Conservation (phyloP, 108 stramenopile species). For the Phaeodactylum tricornutum region DNA sequence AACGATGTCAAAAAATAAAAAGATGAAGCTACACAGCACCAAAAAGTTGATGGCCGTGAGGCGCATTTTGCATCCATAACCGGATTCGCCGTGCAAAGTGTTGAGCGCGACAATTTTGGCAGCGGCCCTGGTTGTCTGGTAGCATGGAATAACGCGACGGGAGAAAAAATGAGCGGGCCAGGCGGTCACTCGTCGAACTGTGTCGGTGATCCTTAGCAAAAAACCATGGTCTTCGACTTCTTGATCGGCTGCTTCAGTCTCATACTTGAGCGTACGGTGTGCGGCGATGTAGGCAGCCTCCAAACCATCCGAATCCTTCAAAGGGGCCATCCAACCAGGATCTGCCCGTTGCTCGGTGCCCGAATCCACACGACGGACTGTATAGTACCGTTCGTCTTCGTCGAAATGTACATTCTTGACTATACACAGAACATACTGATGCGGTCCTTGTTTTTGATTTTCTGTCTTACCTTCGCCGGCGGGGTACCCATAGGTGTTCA, state of each 20-base stretch:
- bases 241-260: background rate
- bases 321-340: conserved; percentile 41
- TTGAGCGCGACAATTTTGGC: background rate
- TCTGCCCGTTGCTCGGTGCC: conserved; percentile 41
- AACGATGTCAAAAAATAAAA: conserved; percentile 55
- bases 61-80: conserved; percentile 27
- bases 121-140: too few species aligned
- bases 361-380: conserved; percentile 31
- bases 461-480: conserved; percentile 26
- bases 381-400: conserved; percentile 48
- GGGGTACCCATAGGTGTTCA: conserved; percentile 53
- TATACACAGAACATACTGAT: conserved; percentile 35
- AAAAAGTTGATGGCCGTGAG: conserved; percentile 66
- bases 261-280: background rate
- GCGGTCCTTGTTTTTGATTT: conserved; percentile 54
- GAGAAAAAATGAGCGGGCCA: too few species aligned
- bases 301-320: conserved; percentile 21
- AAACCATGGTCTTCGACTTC: background rate
- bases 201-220: background rate
- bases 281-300: conserved; percentile 34
- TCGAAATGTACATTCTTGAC: conserved; percentile 54
- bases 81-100: conserved; percentile 30
- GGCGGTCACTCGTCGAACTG: too few species aligned
- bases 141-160: too few species aligned
- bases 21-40: conserved; percentile 63